Evolutionary conservation across 345 rosid genomes (phyloP).

Genomic region (Euclidium syriacum): DNA sequence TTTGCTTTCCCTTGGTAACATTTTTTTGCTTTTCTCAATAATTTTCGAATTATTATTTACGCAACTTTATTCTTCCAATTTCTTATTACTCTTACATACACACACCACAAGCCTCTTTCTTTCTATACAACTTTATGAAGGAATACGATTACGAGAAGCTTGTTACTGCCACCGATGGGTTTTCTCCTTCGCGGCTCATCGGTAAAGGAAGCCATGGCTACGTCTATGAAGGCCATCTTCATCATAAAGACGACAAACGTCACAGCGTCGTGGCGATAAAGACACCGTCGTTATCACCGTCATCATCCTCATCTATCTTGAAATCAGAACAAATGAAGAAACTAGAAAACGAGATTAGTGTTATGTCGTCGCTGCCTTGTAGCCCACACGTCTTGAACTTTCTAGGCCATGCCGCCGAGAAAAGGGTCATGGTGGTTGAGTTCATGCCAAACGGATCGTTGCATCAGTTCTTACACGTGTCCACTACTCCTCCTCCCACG

Average conservation of each 20-base stretch:
- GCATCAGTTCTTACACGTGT: conserved; percentile 47
- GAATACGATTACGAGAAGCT: conserved; percentile 51
- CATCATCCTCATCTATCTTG: background rate
- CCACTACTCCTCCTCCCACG: conserved; percentile 27
- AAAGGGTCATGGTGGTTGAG: conserved; percentile 59
- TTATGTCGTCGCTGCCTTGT: conserved; percentile 44
- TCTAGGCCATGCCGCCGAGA: conserved; percentile 36
- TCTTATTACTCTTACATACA: background rate
- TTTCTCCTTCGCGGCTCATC: conserved; percentile 50
- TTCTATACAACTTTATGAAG: background rate
- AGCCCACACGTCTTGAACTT: conserved; percentile 39
- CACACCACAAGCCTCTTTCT: background rate
- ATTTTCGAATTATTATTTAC: conserved; percentile 18
- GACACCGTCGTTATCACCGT: conserved; percentile 24
- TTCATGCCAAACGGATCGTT: conserved; percentile 73
- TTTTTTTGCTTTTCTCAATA: conserved; percentile 33
- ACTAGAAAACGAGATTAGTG: conserved; percentile 47
- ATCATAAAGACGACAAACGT: background rate
- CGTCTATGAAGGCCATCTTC: conserved; percentile 40
- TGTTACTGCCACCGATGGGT: conserved; percentile 44
- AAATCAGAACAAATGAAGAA: conserved; percentile 39
- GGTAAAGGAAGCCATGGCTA: conserved; percentile 88
- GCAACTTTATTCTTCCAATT: background rate
- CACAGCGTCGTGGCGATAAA: conserved; percentile 46
- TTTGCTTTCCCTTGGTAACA: background rate